These are phyloP conservation scores for Daedalea quercina DNA, from an alignment of 768 basidiomycete genomes.

Conservation along the genomic window DNA sequence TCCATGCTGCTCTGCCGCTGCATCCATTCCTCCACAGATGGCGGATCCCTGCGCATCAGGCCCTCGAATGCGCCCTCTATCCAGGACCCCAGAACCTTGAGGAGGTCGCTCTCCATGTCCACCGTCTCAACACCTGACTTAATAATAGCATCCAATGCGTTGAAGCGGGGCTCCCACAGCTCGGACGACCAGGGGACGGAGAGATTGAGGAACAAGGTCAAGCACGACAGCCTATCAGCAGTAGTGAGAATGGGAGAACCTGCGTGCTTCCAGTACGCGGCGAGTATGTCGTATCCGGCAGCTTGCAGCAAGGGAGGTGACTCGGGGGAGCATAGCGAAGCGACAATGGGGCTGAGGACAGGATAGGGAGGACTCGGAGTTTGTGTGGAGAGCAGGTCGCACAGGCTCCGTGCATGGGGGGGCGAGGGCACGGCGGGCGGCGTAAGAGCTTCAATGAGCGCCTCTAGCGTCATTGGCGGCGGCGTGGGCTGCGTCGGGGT, in stretches of 20 bases:
- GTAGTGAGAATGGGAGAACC: conserved; percentile 41
- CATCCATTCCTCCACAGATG: conserved; percentile 29
- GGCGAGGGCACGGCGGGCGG: conserved; percentile 62
- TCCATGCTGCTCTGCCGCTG: conserved; percentile 65
- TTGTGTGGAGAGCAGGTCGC: conserved; percentile 37
- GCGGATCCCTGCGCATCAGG: conserved; percentile 24
- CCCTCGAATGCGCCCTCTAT: conserved; percentile 60
- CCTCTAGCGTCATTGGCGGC: conserved; percentile 33
- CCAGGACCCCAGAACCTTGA: conserved; percentile 57
- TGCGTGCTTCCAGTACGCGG: conserved; percentile 60
- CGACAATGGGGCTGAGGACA: conserved; percentile 52
- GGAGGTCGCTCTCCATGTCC: conserved; percentile 55
- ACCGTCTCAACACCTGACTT: conserved; percentile 51
- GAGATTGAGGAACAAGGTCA: conserved; percentile 51
- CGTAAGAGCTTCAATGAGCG: conserved; percentile 36
- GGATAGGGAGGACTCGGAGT: conserved; percentile 52
- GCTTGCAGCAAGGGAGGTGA: conserved; percentile 54
- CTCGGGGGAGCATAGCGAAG: conserved; percentile 47
- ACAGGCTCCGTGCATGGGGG: conserved; percentile 54
- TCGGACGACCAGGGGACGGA: conserved; percentile 53
- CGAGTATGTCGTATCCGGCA: conserved; percentile 66
- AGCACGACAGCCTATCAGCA: conserved; percentile 55
- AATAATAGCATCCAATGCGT: conserved; percentile 60
- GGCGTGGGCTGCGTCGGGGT: conserved; percentile 10
- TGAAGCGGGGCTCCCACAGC: conserved; percentile 64